phyloP scores from a whole-genome alignment of 1,139 yeast genomes.

The Maudiozyma humilis region DNA sequence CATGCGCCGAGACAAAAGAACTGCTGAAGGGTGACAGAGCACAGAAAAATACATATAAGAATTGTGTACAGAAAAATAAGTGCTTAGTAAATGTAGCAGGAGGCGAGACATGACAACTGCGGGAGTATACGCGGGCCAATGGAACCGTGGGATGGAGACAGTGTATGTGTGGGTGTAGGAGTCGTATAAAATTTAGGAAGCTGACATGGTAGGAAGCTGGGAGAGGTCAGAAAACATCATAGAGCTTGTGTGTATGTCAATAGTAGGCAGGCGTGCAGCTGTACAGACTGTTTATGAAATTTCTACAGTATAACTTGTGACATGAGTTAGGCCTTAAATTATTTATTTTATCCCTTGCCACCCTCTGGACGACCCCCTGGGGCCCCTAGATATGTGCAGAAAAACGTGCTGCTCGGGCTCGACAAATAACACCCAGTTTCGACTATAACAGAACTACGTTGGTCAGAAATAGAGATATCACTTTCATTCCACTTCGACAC shows the following conservation, averaged over 20 bases:
- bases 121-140: not conserved
- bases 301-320: too few relatives aligned
- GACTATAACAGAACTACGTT: not conserved
- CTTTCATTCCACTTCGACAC: not conserved
- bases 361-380: not conserved
- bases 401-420: not conserved
- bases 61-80: not conserved
- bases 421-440: not conserved
- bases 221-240: too few relatives aligned
- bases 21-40: not conserved
- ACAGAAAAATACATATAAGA: not conserved
- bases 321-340: too few relatives aligned
- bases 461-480: not conserved
- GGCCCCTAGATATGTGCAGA: not conserved
- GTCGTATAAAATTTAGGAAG: not conserved
- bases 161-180: not conserved
- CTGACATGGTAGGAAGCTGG: too few relatives aligned
- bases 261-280: too few relatives aligned
- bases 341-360: not conserved
- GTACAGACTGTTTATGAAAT: too few relatives aligned
- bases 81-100: not conserved
- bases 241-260: too few relatives aligned
- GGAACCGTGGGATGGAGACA: not conserved
- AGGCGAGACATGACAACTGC: not conserved
- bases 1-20: not conserved